Conservation (phyloP, 1,139 yeast genomes). For the Pichiaceae sp. region DNA sequence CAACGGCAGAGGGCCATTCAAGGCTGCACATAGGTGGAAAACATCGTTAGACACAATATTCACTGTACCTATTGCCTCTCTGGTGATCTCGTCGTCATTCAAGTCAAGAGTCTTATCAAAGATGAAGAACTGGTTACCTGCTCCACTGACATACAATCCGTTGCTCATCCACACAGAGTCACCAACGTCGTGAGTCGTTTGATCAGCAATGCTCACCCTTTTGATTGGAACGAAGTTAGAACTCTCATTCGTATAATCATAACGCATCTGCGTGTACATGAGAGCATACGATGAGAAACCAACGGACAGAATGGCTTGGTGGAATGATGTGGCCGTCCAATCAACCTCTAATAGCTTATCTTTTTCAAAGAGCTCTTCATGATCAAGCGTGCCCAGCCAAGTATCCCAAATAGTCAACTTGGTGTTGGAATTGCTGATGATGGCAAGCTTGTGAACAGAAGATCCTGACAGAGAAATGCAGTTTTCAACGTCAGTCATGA, state of each 20-base stretch:
- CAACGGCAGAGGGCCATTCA: conserved; percentile 84
- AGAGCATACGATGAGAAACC: conserved; percentile 61
- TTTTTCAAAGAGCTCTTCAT: conserved; percentile 30
- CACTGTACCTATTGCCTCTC: conserved; percentile 36
- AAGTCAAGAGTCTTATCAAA: conserved; percentile 66
- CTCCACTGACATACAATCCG: conserved; percentile 73
- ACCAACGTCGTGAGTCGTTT: conserved; percentile 75
- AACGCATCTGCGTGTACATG: conserved; percentile 73
- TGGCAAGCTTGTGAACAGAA: conserved; percentile 65
- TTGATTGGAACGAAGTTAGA: conserved; percentile 77
- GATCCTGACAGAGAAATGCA: conserved; percentile 62
- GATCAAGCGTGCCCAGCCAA: conserved; percentile 59
- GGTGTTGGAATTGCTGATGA: conserved; percentile 45
- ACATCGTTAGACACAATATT: conserved; percentile 41
- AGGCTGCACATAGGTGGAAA: conserved; percentile 59
- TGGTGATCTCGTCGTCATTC: conserved; percentile 39
- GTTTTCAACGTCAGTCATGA: conserved; percentile 48
- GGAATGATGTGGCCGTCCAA: conserved; percentile 71
- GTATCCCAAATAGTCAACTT: conserved; percentile 72
- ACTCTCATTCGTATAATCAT: conserved; percentile 74
- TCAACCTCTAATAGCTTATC: conserved; percentile 48
- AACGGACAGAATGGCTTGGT: conserved; percentile 69
- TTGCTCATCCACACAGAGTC: conserved; percentile 81
- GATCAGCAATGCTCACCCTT: conserved; percentile 58
- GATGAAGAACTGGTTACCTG: conserved; percentile 83